phyloP scores from a whole-genome alignment of 495 filamentous ascomycete species.

The Lentithecium fluviatile region DNA sequence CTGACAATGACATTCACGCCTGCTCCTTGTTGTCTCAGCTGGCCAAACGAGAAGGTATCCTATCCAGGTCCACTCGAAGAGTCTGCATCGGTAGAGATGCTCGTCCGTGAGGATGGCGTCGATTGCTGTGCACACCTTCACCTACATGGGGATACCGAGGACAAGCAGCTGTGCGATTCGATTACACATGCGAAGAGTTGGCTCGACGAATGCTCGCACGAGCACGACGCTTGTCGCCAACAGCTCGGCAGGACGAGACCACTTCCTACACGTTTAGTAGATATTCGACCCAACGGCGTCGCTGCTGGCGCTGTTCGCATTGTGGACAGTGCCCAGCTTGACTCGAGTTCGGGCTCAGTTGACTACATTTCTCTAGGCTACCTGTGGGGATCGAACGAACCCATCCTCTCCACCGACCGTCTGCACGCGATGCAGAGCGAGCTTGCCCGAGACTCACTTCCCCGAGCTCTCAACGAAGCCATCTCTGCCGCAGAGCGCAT shows the following conservation, averaged over 20 bases:
- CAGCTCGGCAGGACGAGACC: background rate
- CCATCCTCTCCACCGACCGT: conserved; percentile 9
- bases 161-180: background rate
- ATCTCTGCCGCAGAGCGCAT: conserved; percentile 15
- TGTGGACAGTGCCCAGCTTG: conserved; percentile 16
- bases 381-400: conserved; percentile 11
- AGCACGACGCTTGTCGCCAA: conserved; percentile 18
- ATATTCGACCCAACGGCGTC: conserved; percentile 6
- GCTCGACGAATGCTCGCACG: conserved; percentile 25
- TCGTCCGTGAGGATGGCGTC: conserved; percentile 20
- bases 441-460: conserved; percentile 7
- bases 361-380: conserved; percentile 25
- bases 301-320: conserved; percentile 9
- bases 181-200: conserved; percentile 13
- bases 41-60: conserved; percentile 27
- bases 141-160: background rate
- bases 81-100: conserved; percentile 14
- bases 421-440: conserved; percentile 4
- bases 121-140: conserved; percentile 12
- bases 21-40: conserved; percentile 30
- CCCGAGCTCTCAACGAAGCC: conserved; percentile 18
- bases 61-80: conserved; percentile 31
- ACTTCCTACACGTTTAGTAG: conserved; percentile 31
- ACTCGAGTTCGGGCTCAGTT: background rate
- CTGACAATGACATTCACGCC: conserved; percentile 32